phyloP scores from a whole-genome alignment of 345 rosid species.

The Acer campestre region DNA sequence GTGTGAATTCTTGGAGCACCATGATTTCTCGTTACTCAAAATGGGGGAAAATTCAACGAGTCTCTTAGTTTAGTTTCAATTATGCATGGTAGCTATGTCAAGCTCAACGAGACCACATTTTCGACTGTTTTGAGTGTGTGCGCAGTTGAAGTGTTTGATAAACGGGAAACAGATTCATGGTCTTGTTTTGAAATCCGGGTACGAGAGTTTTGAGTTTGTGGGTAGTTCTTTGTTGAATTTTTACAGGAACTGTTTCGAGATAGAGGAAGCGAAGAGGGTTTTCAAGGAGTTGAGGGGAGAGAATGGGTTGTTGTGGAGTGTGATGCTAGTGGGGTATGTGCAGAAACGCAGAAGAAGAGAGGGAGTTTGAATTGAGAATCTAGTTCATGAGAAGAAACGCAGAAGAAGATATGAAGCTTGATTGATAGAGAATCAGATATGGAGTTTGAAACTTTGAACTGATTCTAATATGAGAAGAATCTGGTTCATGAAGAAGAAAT shows the following conservation, averaged over 20 bases:
- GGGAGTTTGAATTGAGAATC: too few relatives aligned
- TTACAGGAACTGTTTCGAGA: slow-evolving; percentile 36
- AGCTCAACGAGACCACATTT: slow-evolving; percentile 41
- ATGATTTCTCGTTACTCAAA: slow-evolving; percentile 46
- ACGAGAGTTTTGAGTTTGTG: slow-evolving; percentile 45
- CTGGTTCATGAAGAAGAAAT: too few relatives aligned
- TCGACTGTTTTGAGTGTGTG: slow-evolving; percentile 44
- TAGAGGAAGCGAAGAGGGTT: slow-evolving; percentile 37
- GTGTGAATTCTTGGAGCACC: slow-evolving; percentile 50
- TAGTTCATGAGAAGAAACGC: too few relatives aligned
- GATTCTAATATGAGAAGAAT: too few relatives aligned
- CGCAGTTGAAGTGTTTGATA: slow-evolving; percentile 24
- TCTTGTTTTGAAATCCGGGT: slow-evolving; percentile 40
- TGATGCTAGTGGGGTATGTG: too few relatives aligned
- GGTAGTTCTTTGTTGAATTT: slow-evolving; percentile 51
- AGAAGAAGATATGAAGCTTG: too few relatives aligned
- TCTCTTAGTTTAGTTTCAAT: slow-evolving; percentile 34
- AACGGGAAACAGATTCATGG: slow-evolving; percentile 45
- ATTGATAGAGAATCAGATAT: too few relatives aligned
- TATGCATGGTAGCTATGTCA: slow-evolving; percentile 37
- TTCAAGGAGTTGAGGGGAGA: too few relatives aligned
- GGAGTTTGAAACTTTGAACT: too few relatives aligned
- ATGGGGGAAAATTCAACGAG: slow-evolving; percentile 36
- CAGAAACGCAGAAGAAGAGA: too few relatives aligned
- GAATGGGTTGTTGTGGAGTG: too few relatives aligned